Conservation (phyloP, 192 early-diverging fungal species). For the Coemansia furcata region DNA sequence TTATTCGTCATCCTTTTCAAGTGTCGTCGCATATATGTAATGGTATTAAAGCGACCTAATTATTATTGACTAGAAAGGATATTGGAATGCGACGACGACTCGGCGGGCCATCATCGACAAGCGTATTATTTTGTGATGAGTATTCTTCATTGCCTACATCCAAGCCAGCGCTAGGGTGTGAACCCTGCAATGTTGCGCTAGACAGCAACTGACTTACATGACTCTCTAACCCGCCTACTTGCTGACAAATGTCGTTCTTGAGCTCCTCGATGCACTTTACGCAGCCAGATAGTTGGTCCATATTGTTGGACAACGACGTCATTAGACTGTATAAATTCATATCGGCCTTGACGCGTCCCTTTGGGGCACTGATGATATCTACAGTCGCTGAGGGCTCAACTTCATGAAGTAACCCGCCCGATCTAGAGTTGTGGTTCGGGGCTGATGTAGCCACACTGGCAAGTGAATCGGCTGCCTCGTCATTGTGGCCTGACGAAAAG, state of each 20-base stretch:
- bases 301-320: constrained; percentile 11
- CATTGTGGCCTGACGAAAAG: not conserved
- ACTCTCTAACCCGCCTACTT: constrained; percentile 7
- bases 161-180: not conserved
- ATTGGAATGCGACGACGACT: constrained; percentile 20
- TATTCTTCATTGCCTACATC: not conserved
- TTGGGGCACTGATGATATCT: not conserved
- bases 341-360: not conserved
- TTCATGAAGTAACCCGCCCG: not conserved
- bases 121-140: not conserved
- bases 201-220: not conserved
- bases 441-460: not conserved
- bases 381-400: not conserved
- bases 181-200: not conserved
- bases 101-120: not conserved
- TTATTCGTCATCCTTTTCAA: not conserved
- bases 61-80: constrained; percentile 25
- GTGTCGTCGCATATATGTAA: not conserved
- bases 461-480: not conserved
- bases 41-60: not conserved
- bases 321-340: constrained; percentile 3
- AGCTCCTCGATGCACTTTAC: constrained; percentile 29
- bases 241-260: constrained; percentile 14
- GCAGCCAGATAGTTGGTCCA: constrained; percentile 21
- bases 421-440: not conserved